Conservation (phyloP, 2,329 filamentous ascomycete genomes). For the Bipolaris zeicola region DNA sequence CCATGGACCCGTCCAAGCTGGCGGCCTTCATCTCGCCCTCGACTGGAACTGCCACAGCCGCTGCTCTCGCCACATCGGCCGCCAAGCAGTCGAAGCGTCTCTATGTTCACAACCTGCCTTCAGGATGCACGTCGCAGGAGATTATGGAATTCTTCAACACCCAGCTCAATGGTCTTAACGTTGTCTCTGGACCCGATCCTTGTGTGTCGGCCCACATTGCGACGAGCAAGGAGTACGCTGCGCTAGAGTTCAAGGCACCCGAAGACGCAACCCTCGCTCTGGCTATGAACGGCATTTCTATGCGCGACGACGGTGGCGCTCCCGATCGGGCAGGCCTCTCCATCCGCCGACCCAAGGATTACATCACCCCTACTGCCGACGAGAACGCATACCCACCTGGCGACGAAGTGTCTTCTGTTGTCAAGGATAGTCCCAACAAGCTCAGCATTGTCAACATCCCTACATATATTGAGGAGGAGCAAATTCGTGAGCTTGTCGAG, state of each 20-base stretch:
- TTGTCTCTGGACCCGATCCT: slow-evolving; percentile 81
- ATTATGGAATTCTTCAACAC: slow-evolving; percentile 90
- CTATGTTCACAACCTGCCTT: slow-evolving; percentile 81
- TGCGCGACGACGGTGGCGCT: slow-evolving; percentile 68
- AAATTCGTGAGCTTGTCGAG: slow-evolving; percentile 86
- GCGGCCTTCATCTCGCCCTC: slow-evolving; percentile 96
- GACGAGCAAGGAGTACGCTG: slow-evolving; percentile 77
- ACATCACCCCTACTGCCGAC: slow-evolving; percentile 79
- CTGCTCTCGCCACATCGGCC: slow-evolving; percentile 89
- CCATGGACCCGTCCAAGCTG: slow-evolving; percentile 91
- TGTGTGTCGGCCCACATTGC: slow-evolving; percentile 84
- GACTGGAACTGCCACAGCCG: slow-evolving; percentile 69
- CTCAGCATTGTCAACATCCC: slow-evolving; percentile 92
- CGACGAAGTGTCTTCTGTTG: slow-evolving; percentile 76
- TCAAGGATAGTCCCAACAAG: slow-evolving; percentile 94
- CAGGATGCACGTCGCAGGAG: slow-evolving; percentile 73
- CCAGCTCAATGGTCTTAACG: slow-evolving; percentile 94
- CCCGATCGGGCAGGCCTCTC: slow-evolving; percentile 64
- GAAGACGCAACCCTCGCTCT: slow-evolving; percentile 89
- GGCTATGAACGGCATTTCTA: slow-evolving; percentile 85
- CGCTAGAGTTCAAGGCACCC: slow-evolving; percentile 87
- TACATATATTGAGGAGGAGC: slow-evolving; percentile 83
- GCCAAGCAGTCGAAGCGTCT: slow-evolving; percentile 93
- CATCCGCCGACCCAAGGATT: slow-evolving; percentile 91
- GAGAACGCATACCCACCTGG: slow-evolving; percentile 70